These are phyloP conservation scores for Pyrenochaeta sp. DNA, from an alignment of 2,329 filamentous ascomycete species.

Conservation along the genomic window DNA sequence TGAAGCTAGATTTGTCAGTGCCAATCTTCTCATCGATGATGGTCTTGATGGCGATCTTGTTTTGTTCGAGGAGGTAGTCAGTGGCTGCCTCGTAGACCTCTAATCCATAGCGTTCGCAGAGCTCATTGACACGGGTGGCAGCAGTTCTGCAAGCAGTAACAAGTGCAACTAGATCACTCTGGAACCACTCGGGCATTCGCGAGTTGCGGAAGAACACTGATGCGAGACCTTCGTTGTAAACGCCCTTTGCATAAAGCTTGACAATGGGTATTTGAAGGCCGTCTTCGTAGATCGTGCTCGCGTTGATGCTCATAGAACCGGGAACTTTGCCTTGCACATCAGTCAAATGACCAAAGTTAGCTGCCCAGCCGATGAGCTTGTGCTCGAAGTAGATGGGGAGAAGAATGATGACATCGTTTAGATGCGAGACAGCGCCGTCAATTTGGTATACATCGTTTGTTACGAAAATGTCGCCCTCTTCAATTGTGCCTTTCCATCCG, in stretches of 20 bases:
- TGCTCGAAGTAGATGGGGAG: conserved; percentile 57
- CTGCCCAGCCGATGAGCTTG: conserved; percentile 57
- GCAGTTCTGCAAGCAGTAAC: conserved; percentile 58
- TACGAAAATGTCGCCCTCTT: conserved; percentile 60
- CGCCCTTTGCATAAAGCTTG: conserved; percentile 56
- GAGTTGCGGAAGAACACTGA: conserved; percentile 59
- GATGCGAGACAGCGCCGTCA: conserved; percentile 58
- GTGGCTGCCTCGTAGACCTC: conserved; percentile 57
- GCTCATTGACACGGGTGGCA: conserved; percentile 54
- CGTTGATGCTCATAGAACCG: conserved; percentile 60
- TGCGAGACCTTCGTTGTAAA: conserved; percentile 55
- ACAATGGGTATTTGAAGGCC: conserved; percentile 59
- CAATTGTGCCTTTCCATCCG: conserved; percentile 56
- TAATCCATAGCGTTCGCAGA: conserved; percentile 54
- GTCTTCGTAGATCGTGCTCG: conserved; percentile 58
- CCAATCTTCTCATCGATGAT: conserved; percentile 57
- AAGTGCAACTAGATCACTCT: conserved; percentile 57
- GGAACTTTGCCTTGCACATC: conserved; percentile 56
- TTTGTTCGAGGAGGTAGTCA: conserved; percentile 54
- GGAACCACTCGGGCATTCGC: conserved; percentile 58
- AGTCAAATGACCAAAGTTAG: conserved; percentile 60
- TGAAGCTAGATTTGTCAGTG: conserved; percentile 53
- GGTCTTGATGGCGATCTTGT: conserved; percentile 53
- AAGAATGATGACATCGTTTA: conserved; percentile 60
- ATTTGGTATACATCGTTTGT: conserved; percentile 61